These are phyloP conservation scores for Thielaviopsis musarum DNA, from an alignment of 2,329 filamentous ascomycete genomes.

Conservation along the genomic window DNA sequence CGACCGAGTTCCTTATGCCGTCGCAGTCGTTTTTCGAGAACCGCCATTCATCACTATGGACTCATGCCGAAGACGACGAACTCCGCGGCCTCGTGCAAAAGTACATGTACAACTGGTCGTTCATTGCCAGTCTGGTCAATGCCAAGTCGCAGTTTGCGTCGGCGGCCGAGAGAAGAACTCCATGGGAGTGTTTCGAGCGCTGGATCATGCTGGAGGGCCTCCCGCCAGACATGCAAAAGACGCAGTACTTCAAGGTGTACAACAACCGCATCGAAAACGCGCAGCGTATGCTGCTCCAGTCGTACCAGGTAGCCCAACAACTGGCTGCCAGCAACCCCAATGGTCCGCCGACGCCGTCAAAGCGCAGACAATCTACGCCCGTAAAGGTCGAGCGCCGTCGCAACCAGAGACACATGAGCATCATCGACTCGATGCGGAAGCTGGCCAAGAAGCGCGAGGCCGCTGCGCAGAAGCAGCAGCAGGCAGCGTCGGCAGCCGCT, in stretches of 20 bases:
- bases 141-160: conserved; percentile 64
- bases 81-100: conserved; percentile 71
- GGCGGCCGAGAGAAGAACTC: conserved; percentile 74
- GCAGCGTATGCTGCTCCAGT: conserved; percentile 35
- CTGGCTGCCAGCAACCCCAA: conserved; percentile 14
- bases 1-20: conserved; percentile 83
- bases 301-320: conserved; percentile 34
- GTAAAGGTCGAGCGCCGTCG: conserved; percentile 73
- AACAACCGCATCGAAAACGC: conserved; percentile 43
- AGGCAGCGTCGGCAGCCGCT: conserved; percentile 62
- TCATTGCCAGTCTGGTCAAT: conserved; percentile 69
- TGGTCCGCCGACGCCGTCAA: conserved; percentile 18
- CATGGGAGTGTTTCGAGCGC: conserved; percentile 97
- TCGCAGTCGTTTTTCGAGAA: conserved; percentile 79
- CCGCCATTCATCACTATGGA: conserved; percentile 80
- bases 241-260: conserved; percentile 75
- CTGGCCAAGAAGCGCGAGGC: conserved; percentile 87
- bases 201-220: conserved; percentile 88
- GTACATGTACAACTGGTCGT: conserved; percentile 93
- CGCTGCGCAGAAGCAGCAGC: conserved; percentile 71
- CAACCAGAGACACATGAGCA: conserved; percentile 69
- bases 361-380: conserved; percentile 51
- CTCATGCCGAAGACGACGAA: conserved; percentile 76
- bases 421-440: conserved; percentile 92
- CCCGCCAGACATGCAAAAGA: conserved; percentile 86